Evolutionary conservation across 192 early-diverging fungal genomes (phyloP).

Genomic region (Globomyces pollinis-pini): DNA sequence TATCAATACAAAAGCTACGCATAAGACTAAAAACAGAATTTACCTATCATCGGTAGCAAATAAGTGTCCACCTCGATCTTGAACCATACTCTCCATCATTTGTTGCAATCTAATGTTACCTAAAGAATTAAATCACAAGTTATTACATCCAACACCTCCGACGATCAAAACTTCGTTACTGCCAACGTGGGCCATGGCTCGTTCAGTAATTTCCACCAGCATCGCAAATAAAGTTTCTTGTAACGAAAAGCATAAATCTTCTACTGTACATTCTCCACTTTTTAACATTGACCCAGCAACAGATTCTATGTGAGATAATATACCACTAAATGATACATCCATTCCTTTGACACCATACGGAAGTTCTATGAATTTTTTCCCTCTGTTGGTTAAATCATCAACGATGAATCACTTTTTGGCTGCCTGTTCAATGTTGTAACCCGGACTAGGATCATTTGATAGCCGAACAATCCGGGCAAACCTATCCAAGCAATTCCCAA

Average conservation of each 20-base stretch:
- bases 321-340: slow-evolving; percentile 97
- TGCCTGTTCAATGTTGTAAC: slow-evolving; percentile 95
- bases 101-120: slow-evolving; percentile 86
- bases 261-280: slow-evolving; percentile 41
- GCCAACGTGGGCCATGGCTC: slow-evolving; percentile 97
- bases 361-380: slow-evolving; percentile 75
- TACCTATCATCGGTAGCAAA: slow-evolving; percentile 97
- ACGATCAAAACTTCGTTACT: slow-evolving; percentile 86
- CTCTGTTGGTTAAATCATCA: slow-evolving; percentile 41
- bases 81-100: slow-evolving; percentile 96
- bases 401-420: slow-evolving; percentile 67
- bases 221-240: slow-evolving; percentile 99
- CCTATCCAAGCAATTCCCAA: slow-evolving; percentile 96
- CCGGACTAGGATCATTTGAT: slow-evolving; percentile 93
- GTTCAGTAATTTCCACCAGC: slow-evolving; percentile 98
- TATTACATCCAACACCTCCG: slow-evolving; percentile 89
- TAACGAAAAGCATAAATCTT: slow-evolving; percentile 94
- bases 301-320: slow-evolving; percentile 82
- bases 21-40: slow-evolving; percentile 42
- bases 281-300: slow-evolving; percentile 24
- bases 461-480: slow-evolving; percentile 91
- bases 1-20: slow-evolving; percentile 98
- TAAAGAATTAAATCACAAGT: slow-evolving; percentile 8
- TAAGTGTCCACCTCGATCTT: slow-evolving; percentile 74
- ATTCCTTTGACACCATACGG: slow-evolving; percentile 99